phyloP scores from a whole-genome alignment of 805 yeast species.

The Ogataea neopini region DNA sequence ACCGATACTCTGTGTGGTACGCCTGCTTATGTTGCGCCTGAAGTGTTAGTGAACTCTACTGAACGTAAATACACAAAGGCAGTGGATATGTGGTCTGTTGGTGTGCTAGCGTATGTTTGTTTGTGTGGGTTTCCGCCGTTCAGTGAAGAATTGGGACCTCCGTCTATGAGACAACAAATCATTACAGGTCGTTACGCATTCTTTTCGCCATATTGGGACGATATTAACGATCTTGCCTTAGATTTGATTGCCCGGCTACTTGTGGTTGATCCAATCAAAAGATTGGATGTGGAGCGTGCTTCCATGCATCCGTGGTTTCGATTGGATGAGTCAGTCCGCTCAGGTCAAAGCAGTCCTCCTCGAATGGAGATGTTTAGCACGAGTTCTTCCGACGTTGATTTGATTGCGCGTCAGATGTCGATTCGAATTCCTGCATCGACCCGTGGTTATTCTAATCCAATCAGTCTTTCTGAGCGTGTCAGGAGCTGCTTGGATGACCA shows the following conservation, averaged over 20 bases:
- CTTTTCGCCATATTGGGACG: slow-evolving; percentile 80
- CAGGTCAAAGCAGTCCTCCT: neutral
- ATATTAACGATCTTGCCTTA: slow-evolving; percentile 60
- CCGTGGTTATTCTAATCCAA: slow-evolving; percentile 31
- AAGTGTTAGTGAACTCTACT: slow-evolving; percentile 55
- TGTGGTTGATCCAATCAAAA: slow-evolving; percentile 49
- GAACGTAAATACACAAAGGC: slow-evolving; percentile 62
- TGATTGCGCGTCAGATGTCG: slow-evolving; percentile 9
- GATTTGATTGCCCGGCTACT: slow-evolving; percentile 65
- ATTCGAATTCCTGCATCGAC: slow-evolving; percentile 28
- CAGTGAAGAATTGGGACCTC: slow-evolving; percentile 80
- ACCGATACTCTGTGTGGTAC: slow-evolving; percentile 84
- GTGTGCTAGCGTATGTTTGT: slow-evolving; percentile 75
- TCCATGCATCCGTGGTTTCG: slow-evolving; percentile 47
- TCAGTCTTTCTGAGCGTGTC: slow-evolving; percentile 29
- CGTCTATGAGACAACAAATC: slow-evolving; percentile 75
- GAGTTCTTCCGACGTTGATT: slow-evolving; percentile 1
- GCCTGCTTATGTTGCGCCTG: slow-evolving; percentile 88
- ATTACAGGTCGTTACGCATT: slow-evolving; percentile 67
- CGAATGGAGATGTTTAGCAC: neutral
- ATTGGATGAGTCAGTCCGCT: neutral
- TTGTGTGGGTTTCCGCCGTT: slow-evolving; percentile 85
- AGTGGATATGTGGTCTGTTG: slow-evolving; percentile 82
- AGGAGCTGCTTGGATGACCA: slow-evolving; percentile 28
- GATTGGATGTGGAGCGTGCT: slow-evolving; percentile 44